Evolutionary conservation across 805 yeast species (phyloP), one percentile per base, ranked within the genome.

Genomic region (Saccharomycopsis sp.): DNA sequence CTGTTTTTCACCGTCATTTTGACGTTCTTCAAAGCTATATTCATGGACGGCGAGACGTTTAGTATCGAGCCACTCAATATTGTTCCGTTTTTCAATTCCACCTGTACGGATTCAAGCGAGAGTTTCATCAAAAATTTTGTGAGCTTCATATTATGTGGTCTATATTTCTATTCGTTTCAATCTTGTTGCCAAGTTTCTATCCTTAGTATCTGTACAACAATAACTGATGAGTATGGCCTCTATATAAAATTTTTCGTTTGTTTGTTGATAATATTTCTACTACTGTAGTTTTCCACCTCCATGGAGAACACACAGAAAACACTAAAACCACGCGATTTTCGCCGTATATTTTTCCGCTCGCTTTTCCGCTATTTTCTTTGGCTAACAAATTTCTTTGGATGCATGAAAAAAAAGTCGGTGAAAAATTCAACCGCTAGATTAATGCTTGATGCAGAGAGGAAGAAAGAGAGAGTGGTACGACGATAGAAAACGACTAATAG

Each of bases 1-100:
- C 86, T 82, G 67, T 83, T 78, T 56, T 79, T 81, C 53, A 84
- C 78, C 9, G 87, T 82, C 81, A 88, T 82, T 63, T 84, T 86
- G 60, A 86, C 88, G 63, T 84, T 84, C 64, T 83, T 79, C 64
- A 87, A 70, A 5, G 86, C 80, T 52, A 89, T 80, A 69, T 87
- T 87, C 96, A 87, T 87, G 63, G 84, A 77, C n/a, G 93, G 92
- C 3, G 90, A 75, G 47, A 89, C 90, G n/a, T 89, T 80, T 34
- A 85, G 78, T 22, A 87, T 75, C 47, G 87, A 84, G 0, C 96
- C 96, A 52, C 84, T 77, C 14, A 88, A 79, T 23, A 85, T 75
- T 20, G 87, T 86, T 17, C 94, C 96, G 69, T 87, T 87, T 70
- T 87, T 88, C 64, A 88, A 75, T 68, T 87, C 96, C 22, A 87